Percentiles rank a stretch among this genome's conserved stretches.
These are phyloP conservation scores for Monosporozyma solicola DNA, from an alignment of 805 yeast genomes.

Conservation along the genomic window DNA sequence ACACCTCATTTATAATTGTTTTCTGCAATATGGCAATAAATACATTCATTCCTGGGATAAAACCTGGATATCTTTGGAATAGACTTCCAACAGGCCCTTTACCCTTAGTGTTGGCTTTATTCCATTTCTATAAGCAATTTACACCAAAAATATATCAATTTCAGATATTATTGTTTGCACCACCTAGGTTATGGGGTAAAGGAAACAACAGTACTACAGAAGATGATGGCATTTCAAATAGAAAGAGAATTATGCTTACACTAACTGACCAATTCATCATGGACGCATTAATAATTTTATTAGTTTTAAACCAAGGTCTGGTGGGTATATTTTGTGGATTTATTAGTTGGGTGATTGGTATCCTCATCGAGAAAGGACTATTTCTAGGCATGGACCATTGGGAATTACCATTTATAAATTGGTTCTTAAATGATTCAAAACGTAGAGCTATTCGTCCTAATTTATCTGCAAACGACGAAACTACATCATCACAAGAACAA, in stretches of 20 bases:
- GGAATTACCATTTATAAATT: slow-evolving; percentile 27
- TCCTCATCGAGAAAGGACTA: slow-evolving; percentile 35
- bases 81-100: slow-evolving; percentile 36
- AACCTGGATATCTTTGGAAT: slow-evolving; percentile 25
- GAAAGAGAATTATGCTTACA: slow-evolving; percentile 5
- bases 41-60: slow-evolving; percentile 18
- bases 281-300: slow-evolving; percentile 26
- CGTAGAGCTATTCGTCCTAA: background rate
- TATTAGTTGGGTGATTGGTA: slow-evolving; percentile 37
- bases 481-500: background rate
- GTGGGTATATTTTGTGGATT: slow-evolving; percentile 33
- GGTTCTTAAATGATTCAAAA: slow-evolving; percentile 1
- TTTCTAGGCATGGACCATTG: slow-evolving; percentile 35
- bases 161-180: slow-evolving; percentile 29
- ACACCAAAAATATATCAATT: slow-evolving; percentile 36
- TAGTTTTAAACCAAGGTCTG: slow-evolving; percentile 38
- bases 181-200: slow-evolving; percentile 14
- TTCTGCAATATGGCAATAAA: slow-evolving; percentile 28
- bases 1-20: slow-evolving; percentile 37
- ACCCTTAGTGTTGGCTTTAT: slow-evolving; percentile 32
- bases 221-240: slow-evolving; percentile 5
- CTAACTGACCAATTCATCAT: slow-evolving; percentile 30
- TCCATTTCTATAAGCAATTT: slow-evolving; percentile 33
- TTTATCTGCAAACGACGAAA: background rate
- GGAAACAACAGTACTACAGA: slow-evolving; percentile 10